Conservation (phyloP, 208 protist genomes). For the Leishmania tropica region DNA sequence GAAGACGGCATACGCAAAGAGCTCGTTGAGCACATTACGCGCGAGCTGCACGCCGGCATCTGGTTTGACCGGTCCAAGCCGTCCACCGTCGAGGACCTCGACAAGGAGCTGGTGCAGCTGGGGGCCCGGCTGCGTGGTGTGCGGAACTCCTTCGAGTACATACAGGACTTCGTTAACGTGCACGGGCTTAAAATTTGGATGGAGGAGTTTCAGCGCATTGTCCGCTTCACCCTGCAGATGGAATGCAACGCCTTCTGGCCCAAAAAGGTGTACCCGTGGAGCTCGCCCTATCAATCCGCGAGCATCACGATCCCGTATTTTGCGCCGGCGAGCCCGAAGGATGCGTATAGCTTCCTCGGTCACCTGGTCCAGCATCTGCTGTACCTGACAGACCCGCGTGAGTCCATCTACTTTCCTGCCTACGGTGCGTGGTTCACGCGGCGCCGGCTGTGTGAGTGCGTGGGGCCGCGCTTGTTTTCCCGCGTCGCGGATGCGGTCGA, state of each 20-base stretch:
- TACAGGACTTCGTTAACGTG: conserved; percentile 98
- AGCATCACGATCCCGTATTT: conserved; percentile 96
- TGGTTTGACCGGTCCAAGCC: conserved; percentile 55
- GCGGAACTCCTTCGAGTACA: conserved; percentile 95
- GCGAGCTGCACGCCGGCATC: conserved; percentile 73
- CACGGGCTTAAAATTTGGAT: conserved; percentile 97
- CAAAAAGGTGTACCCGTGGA: conserved; percentile 92
- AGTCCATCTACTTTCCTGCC: conserved; percentile 82
- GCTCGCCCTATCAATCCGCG: conserved; percentile 89
- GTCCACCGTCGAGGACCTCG: conserved; percentile 44
- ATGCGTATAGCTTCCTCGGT: conserved; percentile 90
- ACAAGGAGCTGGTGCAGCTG: conserved; percentile 82
- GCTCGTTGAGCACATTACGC: conserved; percentile 84
- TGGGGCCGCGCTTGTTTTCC: conserved; percentile 89
- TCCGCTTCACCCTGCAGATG: conserved; percentile 97
- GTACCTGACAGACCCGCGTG: conserved; percentile 74
- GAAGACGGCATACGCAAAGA: conserved; percentile 98
- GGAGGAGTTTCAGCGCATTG: conserved; percentile 96
- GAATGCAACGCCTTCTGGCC: conserved; percentile 96
- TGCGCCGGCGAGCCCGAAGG: conserved; percentile 27
- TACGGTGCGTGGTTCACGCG: conserved; percentile 90
- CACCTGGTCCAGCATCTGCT: conserved; percentile 92
- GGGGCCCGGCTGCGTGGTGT: conserved; percentile 89
- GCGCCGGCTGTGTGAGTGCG: conserved; percentile 49
- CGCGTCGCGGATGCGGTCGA: conserved; percentile 85